Percentiles rank a stretch among this genome's conserved stretches.
Evolutionary conservation across 2,329 filamentous ascomycete species (phyloP).

Genomic region (Diaporthe eres): DNA sequence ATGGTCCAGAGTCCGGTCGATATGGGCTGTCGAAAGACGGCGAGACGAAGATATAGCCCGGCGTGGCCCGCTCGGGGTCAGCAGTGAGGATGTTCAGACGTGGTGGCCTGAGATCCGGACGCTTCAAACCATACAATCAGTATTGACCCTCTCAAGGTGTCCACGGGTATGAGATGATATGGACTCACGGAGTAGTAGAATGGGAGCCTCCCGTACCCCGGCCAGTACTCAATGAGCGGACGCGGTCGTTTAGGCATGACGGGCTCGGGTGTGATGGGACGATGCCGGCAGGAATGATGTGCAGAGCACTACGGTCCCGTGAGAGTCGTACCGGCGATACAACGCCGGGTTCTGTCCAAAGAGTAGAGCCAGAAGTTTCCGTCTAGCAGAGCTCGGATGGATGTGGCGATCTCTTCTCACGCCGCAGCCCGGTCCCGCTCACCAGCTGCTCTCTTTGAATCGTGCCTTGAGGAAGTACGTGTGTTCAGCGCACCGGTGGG

Average conservation of each 20-base stretch:
- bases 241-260: conserved; percentile 27
- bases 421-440: no score
- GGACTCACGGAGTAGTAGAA: conserved; percentile 39
- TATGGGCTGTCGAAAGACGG: conserved; percentile 26
- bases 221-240: conserved; percentile 27
- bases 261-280: conserved; percentile 7
- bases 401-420: neutral
- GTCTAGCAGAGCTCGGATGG: neutral
- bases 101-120: conserved; percentile 35
- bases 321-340: neutral
- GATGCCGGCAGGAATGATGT: neutral
- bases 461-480: neutral
- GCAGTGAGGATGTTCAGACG: conserved; percentile 30
- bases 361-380: neutral
- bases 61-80: conserved; percentile 23
- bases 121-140: conserved; percentile 5
- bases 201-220: conserved; percentile 29
- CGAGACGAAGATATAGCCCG: conserved; percentile 30
- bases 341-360: neutral
- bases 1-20: conserved; percentile 36
- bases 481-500: neutral
- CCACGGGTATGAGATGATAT: neutral
- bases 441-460: neutral
- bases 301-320: neutral
- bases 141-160: neutral